These are phyloP conservation scores for Eucalyptus virginea DNA, from an alignment of 345 rosid genomes.

Conservation along the genomic window DNA sequence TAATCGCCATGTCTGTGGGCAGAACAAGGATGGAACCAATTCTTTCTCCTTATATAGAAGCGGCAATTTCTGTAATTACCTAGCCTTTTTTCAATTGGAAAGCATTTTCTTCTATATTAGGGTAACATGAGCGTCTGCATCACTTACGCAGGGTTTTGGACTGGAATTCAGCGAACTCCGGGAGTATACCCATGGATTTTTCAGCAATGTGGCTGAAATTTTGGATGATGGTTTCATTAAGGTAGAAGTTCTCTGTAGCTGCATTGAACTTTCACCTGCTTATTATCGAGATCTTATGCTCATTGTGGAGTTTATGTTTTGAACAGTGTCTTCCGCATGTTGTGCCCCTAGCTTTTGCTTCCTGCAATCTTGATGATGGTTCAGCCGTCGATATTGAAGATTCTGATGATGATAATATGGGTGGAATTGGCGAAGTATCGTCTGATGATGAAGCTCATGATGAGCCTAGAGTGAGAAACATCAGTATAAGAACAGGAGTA, in stretches of 20 bases:
- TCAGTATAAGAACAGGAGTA: constrained; percentile 95
- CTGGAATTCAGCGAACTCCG: constrained; percentile 95
- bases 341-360: constrained; percentile 75
- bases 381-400: constrained; percentile 89
- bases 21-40: constrained; percentile 75
- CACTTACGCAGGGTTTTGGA: constrained; percentile 63
- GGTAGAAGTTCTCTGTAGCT: constrained; percentile 28
- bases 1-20: constrained; percentile 97
- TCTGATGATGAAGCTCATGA: constrained; percentile 99
- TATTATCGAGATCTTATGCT: background rate
- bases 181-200: constrained; percentile 97
- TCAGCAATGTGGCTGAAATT: constrained; percentile 95
- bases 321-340: constrained; percentile 89
- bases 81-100: background rate
- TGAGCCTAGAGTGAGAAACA: constrained; percentile 89
- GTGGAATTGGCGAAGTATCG: constrained; percentile 88
- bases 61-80: constrained; percentile 76
- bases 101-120: background rate
- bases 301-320: background rate
- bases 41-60: constrained; percentile 84
- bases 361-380: constrained; percentile 99
- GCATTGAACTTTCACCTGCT: background rate
- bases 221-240: constrained; percentile 75
- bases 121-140: background rate
- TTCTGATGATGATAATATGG: constrained; percentile 80